These are phyloP conservation scores for Phytophthora boehmeriae DNA, from an alignment of 352 stramenopile species.

Conservation along the genomic window DNA sequence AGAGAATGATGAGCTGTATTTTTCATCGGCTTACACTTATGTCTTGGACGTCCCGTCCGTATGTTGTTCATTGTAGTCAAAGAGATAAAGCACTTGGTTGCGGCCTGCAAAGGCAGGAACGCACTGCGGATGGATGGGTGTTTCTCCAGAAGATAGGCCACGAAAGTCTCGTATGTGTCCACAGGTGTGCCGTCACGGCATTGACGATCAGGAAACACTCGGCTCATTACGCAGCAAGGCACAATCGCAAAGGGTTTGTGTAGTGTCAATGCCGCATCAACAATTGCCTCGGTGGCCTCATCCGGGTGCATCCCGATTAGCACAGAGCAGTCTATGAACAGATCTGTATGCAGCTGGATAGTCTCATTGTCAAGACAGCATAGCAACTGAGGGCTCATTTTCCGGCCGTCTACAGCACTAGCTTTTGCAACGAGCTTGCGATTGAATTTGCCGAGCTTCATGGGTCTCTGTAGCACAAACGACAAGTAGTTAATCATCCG, in stretches of 20 bases:
- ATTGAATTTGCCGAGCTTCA: slow-evolving; percentile 81
- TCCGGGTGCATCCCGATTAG: slow-evolving; percentile 96
- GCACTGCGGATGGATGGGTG: slow-evolving; percentile 59
- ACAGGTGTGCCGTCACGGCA: slow-evolving; percentile 67
- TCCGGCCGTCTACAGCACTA: slow-evolving; percentile 28
- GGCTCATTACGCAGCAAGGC: slow-evolving; percentile 96
- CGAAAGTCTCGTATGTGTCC: slow-evolving; percentile 82
- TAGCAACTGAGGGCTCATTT: slow-evolving; percentile 60
- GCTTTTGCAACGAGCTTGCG: slow-evolving; percentile 65
- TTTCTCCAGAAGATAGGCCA: slow-evolving; percentile 85
- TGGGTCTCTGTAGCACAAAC: slow-evolving; percentile 53
- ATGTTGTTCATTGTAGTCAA: slow-evolving; percentile 47
- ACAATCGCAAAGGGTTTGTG: slow-evolving; percentile 95
- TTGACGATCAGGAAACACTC: slow-evolving; percentile 84
- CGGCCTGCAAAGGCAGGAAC: slow-evolving; percentile 80
- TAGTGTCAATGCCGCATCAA: slow-evolving; percentile 89
- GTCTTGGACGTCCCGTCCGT: neutral
- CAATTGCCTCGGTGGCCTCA: slow-evolving; percentile 95
- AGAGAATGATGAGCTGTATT: neutral
- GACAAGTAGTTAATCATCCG: neutral
- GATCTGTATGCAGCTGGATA: slow-evolving; percentile 45
- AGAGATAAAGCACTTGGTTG: slow-evolving; percentile 87
- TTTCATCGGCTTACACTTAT: neutral
- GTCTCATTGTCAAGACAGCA: slow-evolving; percentile 64
- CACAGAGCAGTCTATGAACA: slow-evolving; percentile 85